Conservation (phyloP, 2,329 filamentous ascomycete genomes). For the Chrysosporium queenslandicum region DNA sequence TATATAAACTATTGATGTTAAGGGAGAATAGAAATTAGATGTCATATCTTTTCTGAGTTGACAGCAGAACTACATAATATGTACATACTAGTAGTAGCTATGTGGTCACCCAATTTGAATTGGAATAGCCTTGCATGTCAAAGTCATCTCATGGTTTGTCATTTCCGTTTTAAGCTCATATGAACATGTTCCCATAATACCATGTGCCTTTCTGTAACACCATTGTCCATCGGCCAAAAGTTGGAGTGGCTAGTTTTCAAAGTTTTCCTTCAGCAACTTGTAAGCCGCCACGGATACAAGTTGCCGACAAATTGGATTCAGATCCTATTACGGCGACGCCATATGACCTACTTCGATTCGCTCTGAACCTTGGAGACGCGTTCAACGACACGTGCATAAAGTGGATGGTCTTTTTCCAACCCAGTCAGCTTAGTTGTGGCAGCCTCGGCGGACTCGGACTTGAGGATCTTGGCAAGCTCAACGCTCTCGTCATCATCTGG, state of each 20-base stretch:
- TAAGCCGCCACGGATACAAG: background rate
- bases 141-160: background rate
- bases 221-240: background rate
- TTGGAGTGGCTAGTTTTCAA: background rate
- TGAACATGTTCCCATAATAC: conserved; percentile 3
- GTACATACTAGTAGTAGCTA: too few species aligned
- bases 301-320: background rate
- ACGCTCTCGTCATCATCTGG: conserved; percentile 81
- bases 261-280: background rate
- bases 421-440: conserved; percentile 75
- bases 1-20: too few species aligned
- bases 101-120: background rate
- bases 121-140: background rate
- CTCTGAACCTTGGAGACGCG: conserved; percentile 74
- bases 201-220: conserved; percentile 8
- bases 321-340: background rate
- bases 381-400: conserved; percentile 64
- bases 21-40: too few species aligned
- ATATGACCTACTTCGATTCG: conserved; percentile 30
- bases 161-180: background rate
- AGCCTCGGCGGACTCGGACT: conserved; percentile 59
- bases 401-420: conserved; percentile 62
- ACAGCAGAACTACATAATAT: background rate
- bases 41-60: background rate
- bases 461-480: conserved; percentile 78